Percentiles rank a stretch among this genome's conserved stretches.
These are phyloP conservation scores for Funneliformis mosseae DNA, from an alignment of 192 early-diverging fungal species.

Conservation along the genomic window DNA sequence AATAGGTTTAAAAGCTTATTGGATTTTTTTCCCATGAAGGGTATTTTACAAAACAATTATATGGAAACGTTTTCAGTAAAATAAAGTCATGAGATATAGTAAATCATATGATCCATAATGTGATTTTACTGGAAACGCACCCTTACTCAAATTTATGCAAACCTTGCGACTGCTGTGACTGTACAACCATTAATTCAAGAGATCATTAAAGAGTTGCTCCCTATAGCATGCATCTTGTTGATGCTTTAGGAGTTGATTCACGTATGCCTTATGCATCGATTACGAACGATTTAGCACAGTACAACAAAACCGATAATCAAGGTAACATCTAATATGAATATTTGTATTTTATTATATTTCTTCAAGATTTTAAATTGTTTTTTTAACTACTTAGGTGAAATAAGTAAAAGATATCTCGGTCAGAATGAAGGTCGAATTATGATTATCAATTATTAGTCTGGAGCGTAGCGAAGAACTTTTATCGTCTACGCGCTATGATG, in stretches of 20 bases:
- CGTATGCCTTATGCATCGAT: slow-evolving; percentile 69
- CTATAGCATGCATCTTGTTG: slow-evolving; percentile 51
- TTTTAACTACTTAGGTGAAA: not conserved
- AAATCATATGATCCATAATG: too few species aligned
- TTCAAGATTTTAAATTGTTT: not conserved
- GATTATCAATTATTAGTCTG: too few species aligned
- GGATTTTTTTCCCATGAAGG: slow-evolving; percentile 77
- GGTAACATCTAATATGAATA: slow-evolving; percentile 47
- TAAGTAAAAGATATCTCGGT: not conserved
- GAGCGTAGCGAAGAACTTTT: too few species aligned
- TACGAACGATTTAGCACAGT: slow-evolving; percentile 66
- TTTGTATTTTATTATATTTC: not conserved
- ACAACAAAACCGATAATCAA: slow-evolving; percentile 65
- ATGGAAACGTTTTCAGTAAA: too few species aligned
- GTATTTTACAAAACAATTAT: slow-evolving; percentile 42
- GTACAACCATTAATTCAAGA: slow-evolving; percentile 48
- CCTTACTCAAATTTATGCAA: slow-evolving; percentile 47
- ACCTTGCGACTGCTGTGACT: slow-evolving; percentile 53
- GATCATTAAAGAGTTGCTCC: slow-evolving; percentile 57
- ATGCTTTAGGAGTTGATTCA: slow-evolving; percentile 62
- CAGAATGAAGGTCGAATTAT: not conserved
- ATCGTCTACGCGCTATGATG: too few species aligned
- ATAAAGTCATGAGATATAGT: too few species aligned
- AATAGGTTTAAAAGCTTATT: slow-evolving; percentile 68
- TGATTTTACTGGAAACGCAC: slow-evolving; percentile 33